Evolutionary conservation across 1,284 basidiomycete genomes (phyloP), one percentile per base, ranked within the genome.

Genomic region (Papiliotrema nemorosa): DNA sequence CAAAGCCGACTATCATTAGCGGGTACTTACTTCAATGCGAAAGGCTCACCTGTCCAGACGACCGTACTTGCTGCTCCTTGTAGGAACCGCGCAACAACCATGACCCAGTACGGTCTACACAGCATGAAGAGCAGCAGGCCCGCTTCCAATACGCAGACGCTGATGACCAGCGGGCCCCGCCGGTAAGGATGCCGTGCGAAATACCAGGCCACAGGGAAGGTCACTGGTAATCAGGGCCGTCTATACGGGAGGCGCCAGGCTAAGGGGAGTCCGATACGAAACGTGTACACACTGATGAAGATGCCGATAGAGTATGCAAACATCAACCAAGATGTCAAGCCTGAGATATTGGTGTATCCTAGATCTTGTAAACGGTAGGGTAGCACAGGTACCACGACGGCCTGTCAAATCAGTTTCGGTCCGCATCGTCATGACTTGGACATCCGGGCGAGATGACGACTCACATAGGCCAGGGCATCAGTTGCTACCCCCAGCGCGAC

Each of bases 61-160:
- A 87, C 80, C 1, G 85, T 83, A 2, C 84, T 85, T 31, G 83
- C 82, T 16, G 85, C 73, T 1, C 88, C 87, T 70, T 89, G 87
- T 7, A 87, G 51, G 16, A 84, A 72, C 20, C 88, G 81, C 16
- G 86, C 84, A 26, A 88, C 36, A 13, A 81, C 81, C 85, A 90
- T 87, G 13, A 85, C 73, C 72, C 82, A 77, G 62, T 83, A 90
- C 20, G 77, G 79, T 2, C 80, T 82, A 0, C 85, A 84, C 53
- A 87, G 81, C 86, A 89, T 89, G 44, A 90, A 79, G 75, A 89
- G 77, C 21, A 88, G 83, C 80, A 16, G 83, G 79, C 53, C 52
- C 9, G 35, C 59, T 45, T 63, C 57, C 13, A 70, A 53, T 9
- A 62, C 51, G 12, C 67, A 13, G 18, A 68, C 58, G 29, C 57